Evolutionary conservation across 2,329 filamentous ascomycete species (phyloP).

Genomic region (Xylariaceae sp.): DNA sequence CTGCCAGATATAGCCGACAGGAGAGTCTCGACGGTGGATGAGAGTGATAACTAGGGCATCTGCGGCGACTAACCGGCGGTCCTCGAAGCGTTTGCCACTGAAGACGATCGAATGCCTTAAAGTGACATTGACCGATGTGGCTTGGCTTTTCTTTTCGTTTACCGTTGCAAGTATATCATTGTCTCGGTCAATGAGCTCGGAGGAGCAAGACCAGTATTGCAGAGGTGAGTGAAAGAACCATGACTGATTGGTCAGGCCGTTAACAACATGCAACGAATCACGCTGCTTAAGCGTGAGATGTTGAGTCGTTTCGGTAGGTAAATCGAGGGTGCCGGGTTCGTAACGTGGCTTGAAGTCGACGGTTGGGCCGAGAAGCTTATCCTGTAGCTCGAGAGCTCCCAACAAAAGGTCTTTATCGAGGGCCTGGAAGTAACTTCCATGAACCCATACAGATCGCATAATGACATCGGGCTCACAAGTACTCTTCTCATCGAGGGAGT

Average conservation of each 20-base stretch:
- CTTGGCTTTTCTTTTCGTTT: constrained; percentile 66
- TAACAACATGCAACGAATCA: constrained; percentile 64
- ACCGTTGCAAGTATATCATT: constrained; percentile 71
- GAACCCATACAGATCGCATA: constrained; percentile 83
- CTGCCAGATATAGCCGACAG: constrained; percentile 71
- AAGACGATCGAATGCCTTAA: constrained; percentile 81
- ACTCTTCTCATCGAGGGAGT: constrained; percentile 62
- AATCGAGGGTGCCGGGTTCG: constrained; percentile 37
- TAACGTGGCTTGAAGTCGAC: constrained; percentile 60
- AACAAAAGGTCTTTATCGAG: constrained; percentile 70
- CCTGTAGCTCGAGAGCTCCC: constrained; percentile 72
- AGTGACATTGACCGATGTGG: constrained; percentile 75
- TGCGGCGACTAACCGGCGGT: constrained; percentile 70
- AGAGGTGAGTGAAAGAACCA: constrained; percentile 86
- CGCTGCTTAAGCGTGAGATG: constrained; percentile 55
- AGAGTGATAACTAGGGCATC: constrained; percentile 82
- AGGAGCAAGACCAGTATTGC: constrained; percentile 79
- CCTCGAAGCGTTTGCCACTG: constrained; percentile 78
- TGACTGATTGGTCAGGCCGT: constrained; percentile 65
- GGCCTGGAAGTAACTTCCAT: constrained; percentile 81
- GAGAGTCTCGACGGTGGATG: constrained; percentile 71
- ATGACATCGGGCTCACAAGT: constrained; percentile 70
- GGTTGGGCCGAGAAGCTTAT: constrained; percentile 69
- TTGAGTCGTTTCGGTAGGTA: constrained; percentile 40
- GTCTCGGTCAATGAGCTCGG: constrained; percentile 64